Conservation (phyloP, 371 early-diverging fungal genomes). For the Zopfochytrium polystomum region DNA sequence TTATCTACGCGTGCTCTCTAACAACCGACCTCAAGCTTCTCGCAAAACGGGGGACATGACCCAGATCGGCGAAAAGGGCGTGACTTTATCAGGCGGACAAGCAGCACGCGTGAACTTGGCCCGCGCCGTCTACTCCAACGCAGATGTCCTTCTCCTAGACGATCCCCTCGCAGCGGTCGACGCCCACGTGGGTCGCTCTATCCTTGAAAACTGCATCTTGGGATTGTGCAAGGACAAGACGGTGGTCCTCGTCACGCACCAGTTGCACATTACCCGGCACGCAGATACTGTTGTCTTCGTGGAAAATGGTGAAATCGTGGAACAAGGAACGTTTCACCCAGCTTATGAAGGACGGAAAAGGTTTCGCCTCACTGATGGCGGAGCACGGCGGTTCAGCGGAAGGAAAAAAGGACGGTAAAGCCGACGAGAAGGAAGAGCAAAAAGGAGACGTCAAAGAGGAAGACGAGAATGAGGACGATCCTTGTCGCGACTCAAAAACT, state of each 20-base stretch:
- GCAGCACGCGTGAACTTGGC: slow-evolving; percentile 41
- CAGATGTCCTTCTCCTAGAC: slow-evolving; percentile 64
- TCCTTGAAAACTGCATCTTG: slow-evolving; percentile 41
- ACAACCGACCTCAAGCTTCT: slow-evolving; percentile 26
- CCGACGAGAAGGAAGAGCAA: neutral
- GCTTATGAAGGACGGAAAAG: slow-evolving; percentile 46
- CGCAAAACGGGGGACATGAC: slow-evolving; percentile 67
- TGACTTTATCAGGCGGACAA: slow-evolving; percentile 50
- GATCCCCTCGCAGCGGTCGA: slow-evolving; percentile 49
- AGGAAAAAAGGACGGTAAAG: too few relatives aligned
- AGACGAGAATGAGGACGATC: slow-evolving; percentile 7
- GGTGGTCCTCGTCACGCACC: slow-evolving; percentile 41
- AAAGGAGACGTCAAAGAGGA: neutral
- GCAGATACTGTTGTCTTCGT: slow-evolving; percentile 57
- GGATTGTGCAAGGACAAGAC: too few relatives aligned
- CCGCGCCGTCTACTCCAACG: slow-evolving; percentile 32
- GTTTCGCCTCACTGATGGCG: too few relatives aligned
- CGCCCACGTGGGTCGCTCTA: slow-evolving; percentile 38
- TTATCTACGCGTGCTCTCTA: too few relatives aligned
- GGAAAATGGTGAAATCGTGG: slow-evolving; percentile 55
- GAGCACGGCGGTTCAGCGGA: slow-evolving; percentile 48
- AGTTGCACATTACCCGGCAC: slow-evolving; percentile 36
- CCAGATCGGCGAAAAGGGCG: slow-evolving; percentile 76
- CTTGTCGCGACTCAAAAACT: slow-evolving; percentile 2
- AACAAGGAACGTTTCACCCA: slow-evolving; percentile 55